Conservation (phyloP, 2,329 filamentous ascomycete genomes). For the Nemania sp. region DNA sequence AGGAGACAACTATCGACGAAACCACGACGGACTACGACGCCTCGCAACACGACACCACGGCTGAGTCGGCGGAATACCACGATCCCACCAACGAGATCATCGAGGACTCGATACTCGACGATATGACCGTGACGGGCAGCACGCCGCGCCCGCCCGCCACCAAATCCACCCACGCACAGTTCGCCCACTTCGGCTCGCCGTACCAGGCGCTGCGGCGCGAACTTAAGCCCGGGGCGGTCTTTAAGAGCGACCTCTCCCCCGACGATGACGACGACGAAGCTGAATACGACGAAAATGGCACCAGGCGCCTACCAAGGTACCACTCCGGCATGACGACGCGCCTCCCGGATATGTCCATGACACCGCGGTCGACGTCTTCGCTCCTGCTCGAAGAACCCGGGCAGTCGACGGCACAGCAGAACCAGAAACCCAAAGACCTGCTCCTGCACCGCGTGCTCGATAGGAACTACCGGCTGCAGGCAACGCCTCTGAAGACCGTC, state of each 20-base stretch:
- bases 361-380: conserved; percentile 59
- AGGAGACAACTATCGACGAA: conserved; percentile 60
- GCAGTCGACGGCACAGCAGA: conserved; percentile 30
- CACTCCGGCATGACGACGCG: conserved; percentile 57
- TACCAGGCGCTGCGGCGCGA: conserved; percentile 75
- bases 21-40: conserved; percentile 47
- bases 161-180: conserved; percentile 47
- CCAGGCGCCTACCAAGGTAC: conserved; percentile 51
- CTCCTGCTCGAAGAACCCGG: conserved; percentile 53
- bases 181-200: conserved; percentile 72
- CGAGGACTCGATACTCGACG: conserved; percentile 71
- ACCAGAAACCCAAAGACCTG: conserved; percentile 63
- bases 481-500: conserved; percentile 73
- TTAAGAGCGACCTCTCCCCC: conserved; percentile 36
- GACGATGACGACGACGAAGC: conserved; percentile 43
- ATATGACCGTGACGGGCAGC: conserved; percentile 64
- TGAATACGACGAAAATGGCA: conserved; percentile 45
- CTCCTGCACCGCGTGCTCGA: conserved; percentile 90
- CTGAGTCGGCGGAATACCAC: conserved; percentile 43
- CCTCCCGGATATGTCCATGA: conserved; percentile 65
- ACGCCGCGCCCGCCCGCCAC: conserved; percentile 64
- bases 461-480: conserved; percentile 92
- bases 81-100: conserved; percentile 47
- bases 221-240: conserved; percentile 52
- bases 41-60: conserved; percentile 44